phyloP scores from a whole-genome alignment of 495 filamentous ascomycete genomes.

The Penicillium ucsense region DNA sequence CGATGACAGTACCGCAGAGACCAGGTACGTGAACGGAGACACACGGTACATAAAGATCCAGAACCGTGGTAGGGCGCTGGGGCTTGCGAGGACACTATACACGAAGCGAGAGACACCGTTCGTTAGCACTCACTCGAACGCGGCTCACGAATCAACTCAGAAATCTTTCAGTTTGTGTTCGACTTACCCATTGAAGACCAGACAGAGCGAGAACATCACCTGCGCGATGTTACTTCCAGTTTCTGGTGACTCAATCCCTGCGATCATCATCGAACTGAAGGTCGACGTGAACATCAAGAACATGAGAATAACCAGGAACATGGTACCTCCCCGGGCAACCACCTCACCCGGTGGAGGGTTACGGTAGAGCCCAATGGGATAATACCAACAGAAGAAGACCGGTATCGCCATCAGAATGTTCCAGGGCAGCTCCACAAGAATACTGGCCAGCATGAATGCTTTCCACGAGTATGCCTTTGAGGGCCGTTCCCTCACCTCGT shows the following conservation, averaged over 20 bases:
- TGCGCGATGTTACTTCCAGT: slow-evolving; percentile 57
- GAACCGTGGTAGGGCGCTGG: slow-evolving; percentile 54
- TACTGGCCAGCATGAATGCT: slow-evolving; percentile 71
- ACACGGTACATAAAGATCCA: slow-evolving; percentile 84
- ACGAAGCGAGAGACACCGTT: too few relatives aligned
- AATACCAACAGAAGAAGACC: slow-evolving; percentile 71
- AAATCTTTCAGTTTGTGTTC: too few relatives aligned
- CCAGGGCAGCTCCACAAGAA: slow-evolving; percentile 68
- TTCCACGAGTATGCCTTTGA: slow-evolving; percentile 78
- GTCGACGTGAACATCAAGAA: slow-evolving; percentile 43
- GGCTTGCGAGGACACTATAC: slow-evolving; percentile 55
- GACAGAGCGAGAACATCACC: slow-evolving; percentile 54
- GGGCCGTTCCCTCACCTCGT: slow-evolving; percentile 77
- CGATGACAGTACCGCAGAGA: slow-evolving; percentile 52
- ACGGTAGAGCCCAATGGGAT: slow-evolving; percentile 64
- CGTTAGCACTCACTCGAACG: too few relatives aligned
- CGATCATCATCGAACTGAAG: slow-evolving; percentile 52
- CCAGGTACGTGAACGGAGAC: slow-evolving; percentile 65
- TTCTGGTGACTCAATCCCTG: slow-evolving; percentile 56
- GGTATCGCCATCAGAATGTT: slow-evolving; percentile 59
- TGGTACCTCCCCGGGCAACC: slow-evolving; percentile 50
- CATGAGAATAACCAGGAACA: slow-evolving; percentile 48
- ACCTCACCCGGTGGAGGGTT: slow-evolving; percentile 41
- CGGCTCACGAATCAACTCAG: too few relatives aligned
- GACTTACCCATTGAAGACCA: slow-evolving; percentile 56